A percentile compares a stretch with the other conserved stretches of the same genome.
phyloP scores from a whole-genome alignment of 139 green algal genomes.

The Deuterostichococcus epilithicus region DNA sequence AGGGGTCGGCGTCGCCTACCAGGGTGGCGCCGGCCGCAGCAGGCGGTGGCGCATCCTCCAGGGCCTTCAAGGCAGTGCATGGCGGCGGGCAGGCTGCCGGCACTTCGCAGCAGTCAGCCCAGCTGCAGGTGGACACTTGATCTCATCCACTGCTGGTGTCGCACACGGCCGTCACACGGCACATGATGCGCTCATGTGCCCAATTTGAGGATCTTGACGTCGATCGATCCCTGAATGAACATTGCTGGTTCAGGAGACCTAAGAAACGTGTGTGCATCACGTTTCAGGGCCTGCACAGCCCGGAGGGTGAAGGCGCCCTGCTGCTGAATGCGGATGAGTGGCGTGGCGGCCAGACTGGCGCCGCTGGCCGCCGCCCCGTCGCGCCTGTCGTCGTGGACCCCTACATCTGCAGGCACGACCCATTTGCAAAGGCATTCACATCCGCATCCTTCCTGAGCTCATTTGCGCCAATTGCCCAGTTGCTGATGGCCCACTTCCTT shows the following conservation, averaged over 20 bases:
- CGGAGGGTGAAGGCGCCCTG: conserved; percentile 37
- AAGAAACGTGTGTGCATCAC: not conserved
- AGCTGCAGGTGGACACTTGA: not conserved
- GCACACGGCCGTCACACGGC: not conserved
- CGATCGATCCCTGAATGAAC: not conserved
- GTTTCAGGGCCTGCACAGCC: conserved; percentile 44
- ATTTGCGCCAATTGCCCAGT: no score
- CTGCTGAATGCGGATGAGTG: conserved; percentile 63
- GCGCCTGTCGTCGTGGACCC: conserved; percentile 67
- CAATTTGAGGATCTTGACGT: not conserved
- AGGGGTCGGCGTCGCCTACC: not conserved
- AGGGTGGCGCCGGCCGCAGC: no score
- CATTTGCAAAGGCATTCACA: no score
- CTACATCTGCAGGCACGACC: conserved; percentile 16
- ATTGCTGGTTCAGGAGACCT: not conserved
- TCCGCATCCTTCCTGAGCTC: no score
- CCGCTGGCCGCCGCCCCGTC: not conserved
- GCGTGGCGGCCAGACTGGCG: conserved; percentile 26
- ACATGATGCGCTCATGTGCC: not conserved
- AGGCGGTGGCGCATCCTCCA: not conserved
- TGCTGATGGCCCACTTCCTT: no score
- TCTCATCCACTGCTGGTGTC: no score
- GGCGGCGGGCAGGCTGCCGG: no score
- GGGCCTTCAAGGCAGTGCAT: not conserved
- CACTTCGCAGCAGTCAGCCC: not conserved